Base-by-base conservation (phyloP, 495 filamentous ascomycete genomes). In the Aspergillus saccharolyticus region DNA sequence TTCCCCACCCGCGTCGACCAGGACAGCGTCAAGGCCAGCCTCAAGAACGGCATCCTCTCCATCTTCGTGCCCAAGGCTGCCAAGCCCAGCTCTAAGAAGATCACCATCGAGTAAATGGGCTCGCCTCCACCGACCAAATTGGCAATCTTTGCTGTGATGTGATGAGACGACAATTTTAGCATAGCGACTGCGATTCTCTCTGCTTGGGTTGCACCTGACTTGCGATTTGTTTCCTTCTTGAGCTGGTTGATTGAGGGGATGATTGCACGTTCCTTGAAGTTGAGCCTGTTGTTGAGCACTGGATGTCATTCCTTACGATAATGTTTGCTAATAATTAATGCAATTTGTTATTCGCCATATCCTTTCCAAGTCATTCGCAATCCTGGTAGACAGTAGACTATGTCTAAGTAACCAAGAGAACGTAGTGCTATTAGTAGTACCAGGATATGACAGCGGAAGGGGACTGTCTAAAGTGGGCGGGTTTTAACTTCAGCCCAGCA, bases 41-140 rank as follows among this genome's bases (percentile, higher is more conserved):
- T 94, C 65, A 87, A 89, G 75, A 84, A 94, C 65, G 90, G 90
- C 28, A 83, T 96, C 63, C 78, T 96, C 54, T 85, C 70, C 54
- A 71, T 96, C 50, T 62, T 84, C 3, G 86, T 96, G n/a, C 93
- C 92, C 43, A 98, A 98, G 83, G 77, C 83, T 19, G 76, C 78
- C 64, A 79, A 80, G 55, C 63, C 70, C 19, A 58, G 66, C 44
- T 44, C 67, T 24, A 80, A 76, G 71, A 85, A 79, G 74, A 84
- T 89, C 62, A 74, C 72, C 52, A 80, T 90, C 60, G 74, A 85
- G 72, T 89, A 80, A 72, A 61, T 25, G 47, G 47, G 1, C 4
- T 15, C 17, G n/a, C n/a, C n/a, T n/a, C n/a, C n/a, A n/a, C n/a
- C n/a, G n/a, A 28, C 25, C 25, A 28, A 9, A 28, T 28, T 3